These are phyloP conservation scores for Cutaneotrichosporon cavernicola DNA, from an alignment of 1,284 basidiomycete genomes.

Conservation along the genomic window DNA sequence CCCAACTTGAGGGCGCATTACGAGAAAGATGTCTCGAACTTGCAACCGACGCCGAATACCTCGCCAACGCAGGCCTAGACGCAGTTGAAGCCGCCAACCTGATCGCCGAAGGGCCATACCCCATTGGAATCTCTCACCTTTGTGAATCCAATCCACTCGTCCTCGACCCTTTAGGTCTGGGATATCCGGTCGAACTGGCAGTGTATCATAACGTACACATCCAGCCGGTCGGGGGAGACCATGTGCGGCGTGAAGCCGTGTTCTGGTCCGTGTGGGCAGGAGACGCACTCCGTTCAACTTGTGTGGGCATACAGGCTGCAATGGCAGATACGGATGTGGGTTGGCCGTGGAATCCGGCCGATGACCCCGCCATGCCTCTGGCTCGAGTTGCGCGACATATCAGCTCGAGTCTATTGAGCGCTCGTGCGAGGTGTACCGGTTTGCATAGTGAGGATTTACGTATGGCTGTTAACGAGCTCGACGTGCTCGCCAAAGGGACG, in stretches of 20 bases:
- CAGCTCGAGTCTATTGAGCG: constrained; percentile 7
- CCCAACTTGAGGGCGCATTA: constrained; percentile 1
- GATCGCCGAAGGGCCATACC: constrained; percentile 2
- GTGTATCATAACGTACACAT: constrained; percentile 14
- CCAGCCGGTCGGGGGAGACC: background rate
- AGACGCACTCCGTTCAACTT: constrained; percentile 15
- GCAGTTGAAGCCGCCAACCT: constrained; percentile 14
- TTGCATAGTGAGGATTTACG: background rate
- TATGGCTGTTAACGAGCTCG: background rate
- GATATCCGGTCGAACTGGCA: constrained; percentile 12
- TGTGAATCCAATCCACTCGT: background rate
- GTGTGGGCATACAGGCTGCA: background rate
- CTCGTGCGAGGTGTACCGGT: background rate
- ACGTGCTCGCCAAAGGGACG: background rate
- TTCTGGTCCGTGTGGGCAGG: constrained; percentile 7
- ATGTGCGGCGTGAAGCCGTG: constrained; percentile 2
- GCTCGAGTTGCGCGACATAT: background rate
- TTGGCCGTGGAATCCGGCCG: constrained; percentile 6
- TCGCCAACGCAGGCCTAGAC: constrained; percentile 3
- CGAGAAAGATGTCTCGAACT: constrained; percentile 1
- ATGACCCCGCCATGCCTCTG: constrained; percentile 7
- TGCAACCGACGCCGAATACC: constrained; percentile 1
- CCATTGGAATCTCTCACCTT: background rate
- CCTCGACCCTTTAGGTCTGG: constrained; percentile 15
- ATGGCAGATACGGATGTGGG: constrained; percentile 17